Base-by-base conservation (phyloP, 108 stramenopile species). In the Cylindrotheca fusiformis region DNA sequence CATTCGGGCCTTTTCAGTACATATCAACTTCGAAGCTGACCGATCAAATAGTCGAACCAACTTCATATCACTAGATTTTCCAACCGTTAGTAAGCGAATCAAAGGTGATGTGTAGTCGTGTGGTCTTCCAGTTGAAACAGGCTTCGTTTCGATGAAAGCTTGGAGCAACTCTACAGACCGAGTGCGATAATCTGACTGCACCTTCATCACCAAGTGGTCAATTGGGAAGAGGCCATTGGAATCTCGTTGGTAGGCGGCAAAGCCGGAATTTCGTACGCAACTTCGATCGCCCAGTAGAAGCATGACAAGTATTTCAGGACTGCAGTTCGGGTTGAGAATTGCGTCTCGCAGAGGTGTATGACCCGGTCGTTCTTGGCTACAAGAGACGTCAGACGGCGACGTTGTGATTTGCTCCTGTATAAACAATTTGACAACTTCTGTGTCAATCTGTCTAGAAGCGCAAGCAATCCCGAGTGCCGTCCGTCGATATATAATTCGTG, bases 341-440 rank as follows among this genome's bases (percentile, higher is more conserved):
- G 58, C 67, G 25, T 67, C 65, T 51, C 76, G 58, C 19, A 77
- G 32, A 33, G 76, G 69, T 14, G 69, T 77, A 28, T 71, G 60
- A 14, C 65, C 65, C 47, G 31, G n/a, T 25, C 53, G 14, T 14
- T 32, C 19, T 36, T 77, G 76, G 41, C 68, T 65, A 3, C 55
- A 52, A 27, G 47, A 18, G 17, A 77, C 46, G 30, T 77, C 69
- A n/a, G 4, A 1, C 0, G 76, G 76, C 36, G 36, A 41, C n/a
- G n/a, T n/a, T n/a, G n/a, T n/a, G n/a, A n/a, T n/a, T n/a, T n/a
- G n/a, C n/a, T n/a, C n/a, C n/a, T n/a, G n/a, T n/a, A n/a, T n/a
- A n/a, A n/a, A n/a, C n/a, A n/a, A n/a, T n/a, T n/a, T n/a, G n/a
- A n/a, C n/a, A n/a, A n/a, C n/a, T n/a, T n/a, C n/a, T n/a, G n/a